Base-by-base conservation (phyloP, 2,329 filamentous ascomycete genomes). In the Fusarium duplospermum region DNA sequence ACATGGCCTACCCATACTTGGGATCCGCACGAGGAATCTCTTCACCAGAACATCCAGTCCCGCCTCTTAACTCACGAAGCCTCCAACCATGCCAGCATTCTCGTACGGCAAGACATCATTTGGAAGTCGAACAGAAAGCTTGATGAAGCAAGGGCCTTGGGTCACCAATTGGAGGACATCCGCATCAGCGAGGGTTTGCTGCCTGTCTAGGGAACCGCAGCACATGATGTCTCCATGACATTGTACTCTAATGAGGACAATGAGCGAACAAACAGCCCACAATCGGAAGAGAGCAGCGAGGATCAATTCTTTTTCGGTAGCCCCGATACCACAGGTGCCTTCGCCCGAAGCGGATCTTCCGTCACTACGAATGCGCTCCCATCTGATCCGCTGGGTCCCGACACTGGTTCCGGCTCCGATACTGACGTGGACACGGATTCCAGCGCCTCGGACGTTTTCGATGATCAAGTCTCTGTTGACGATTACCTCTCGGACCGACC, bases 121-220 rank as follows among this genome's bases (percentile, higher is more conserved):
- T 22, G 13, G 38, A 81, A 81, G 56, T 74, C 76, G 4, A 81
- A 80, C 47, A 14, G 29, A 9, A 79, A 73, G 35, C 72, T 83
- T 0, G 57, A 67, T 0, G 69, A 80, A 20, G 82, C 82, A 2
- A 64, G 63, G 4, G 29, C 29, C 10, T 62, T 77, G 2, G 78
- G 78, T 1, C 3, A 82, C 27, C 7, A 33, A 0, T 38, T 81
- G 1, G 22, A 62, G 1, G 61, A 79, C 4, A 38, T 83, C 3
- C 42, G 20, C 11, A 75, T 83, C 20, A 78, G 80, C 8, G 24
- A 69, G 5, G 70, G 70, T 14, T 61, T 83, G 22, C 65, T 83
- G 38, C 81, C 81, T 4, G 73, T 74, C 4, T 83, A 81, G 82
- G 45, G 54, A 4, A 66, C 40, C 4, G 62, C 63, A 33, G 63